Evolutionary conservation across 169 alveolate genomes (phyloP).

Genomic region (Cryptosporidium canis): DNA sequence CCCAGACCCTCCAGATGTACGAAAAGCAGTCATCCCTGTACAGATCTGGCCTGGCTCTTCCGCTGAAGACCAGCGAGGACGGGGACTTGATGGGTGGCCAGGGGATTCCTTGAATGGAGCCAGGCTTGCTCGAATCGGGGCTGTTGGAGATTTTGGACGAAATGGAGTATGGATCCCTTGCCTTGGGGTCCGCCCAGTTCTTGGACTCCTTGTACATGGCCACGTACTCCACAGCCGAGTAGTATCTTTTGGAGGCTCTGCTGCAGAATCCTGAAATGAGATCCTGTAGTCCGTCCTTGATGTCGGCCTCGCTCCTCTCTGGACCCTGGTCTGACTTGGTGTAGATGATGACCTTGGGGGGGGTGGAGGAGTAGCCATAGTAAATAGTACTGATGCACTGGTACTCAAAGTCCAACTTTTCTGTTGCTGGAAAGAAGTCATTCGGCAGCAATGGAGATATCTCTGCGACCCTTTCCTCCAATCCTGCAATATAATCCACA

Average conservation of each 20-base stretch:
- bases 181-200: conserved; percentile 42
- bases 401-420: conserved; percentile 25
- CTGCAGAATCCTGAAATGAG: conserved; percentile 18
- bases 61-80: not conserved
- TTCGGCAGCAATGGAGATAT: conserved; percentile 35
- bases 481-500: conserved; percentile 22
- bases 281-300: not conserved
- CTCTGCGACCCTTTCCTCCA: conserved; percentile 20
- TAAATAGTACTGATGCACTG: conserved; percentile 29
- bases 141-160: not conserved
- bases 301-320: not conserved
- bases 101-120: conserved; percentile 50
- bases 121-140: not conserved
- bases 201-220: conserved; percentile 29
- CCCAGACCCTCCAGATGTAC: conserved; percentile 32
- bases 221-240: conserved; percentile 31
- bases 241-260: conserved; percentile 44
- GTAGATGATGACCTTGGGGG: conserved; percentile 3
- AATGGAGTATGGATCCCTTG: conserved; percentile 6
- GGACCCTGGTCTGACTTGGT: not conserved
- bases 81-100: conserved; percentile 56
- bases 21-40: conserved; percentile 54
- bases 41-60: conserved; percentile 57
- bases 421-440: conserved; percentile 11
- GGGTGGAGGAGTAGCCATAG: conserved; percentile 13